A percentile compares a stretch with the other conserved stretches of the same genome.
Evolutionary conservation across 352 stramenopile genomes (phyloP).

Genomic region (Phytophthora pluvialis): DNA sequence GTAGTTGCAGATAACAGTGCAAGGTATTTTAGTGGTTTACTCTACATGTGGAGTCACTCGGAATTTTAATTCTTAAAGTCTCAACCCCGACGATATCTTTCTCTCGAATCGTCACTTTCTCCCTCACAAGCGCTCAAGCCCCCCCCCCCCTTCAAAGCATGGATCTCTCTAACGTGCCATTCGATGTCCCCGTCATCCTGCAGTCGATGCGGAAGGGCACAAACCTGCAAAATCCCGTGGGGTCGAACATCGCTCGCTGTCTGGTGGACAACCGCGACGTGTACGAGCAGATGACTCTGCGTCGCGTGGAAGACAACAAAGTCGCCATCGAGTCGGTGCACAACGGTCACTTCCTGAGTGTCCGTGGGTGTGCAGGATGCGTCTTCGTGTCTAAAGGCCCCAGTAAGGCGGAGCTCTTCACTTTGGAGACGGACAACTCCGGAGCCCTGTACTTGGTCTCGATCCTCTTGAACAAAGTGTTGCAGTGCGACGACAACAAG

Average conservation of each 20-base stretch:
- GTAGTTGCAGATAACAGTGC: too few species aligned
- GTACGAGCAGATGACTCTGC: constrained; percentile 28
- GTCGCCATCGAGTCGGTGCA: constrained; percentile 19
- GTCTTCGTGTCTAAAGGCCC: constrained; percentile 36
- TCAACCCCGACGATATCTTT: too few species aligned
- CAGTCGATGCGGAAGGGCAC: constrained; percentile 7
- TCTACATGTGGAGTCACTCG: too few species aligned
- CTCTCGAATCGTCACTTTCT: too few species aligned
- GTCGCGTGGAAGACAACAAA: constrained; percentile 8
- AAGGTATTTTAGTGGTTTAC: too few species aligned
- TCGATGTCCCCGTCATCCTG: constrained; percentile 20
- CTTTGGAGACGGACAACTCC: constrained; percentile 36
- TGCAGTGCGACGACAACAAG: constrained; percentile 28
- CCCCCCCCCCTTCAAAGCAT: not conserved
- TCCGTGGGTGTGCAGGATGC: constrained; percentile 15
- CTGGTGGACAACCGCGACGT: constrained; percentile 7
- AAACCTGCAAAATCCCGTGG: constrained; percentile 29
- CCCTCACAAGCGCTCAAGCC: too few species aligned
- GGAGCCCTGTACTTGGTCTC: constrained; percentile 42
- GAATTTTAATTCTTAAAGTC: too few species aligned
- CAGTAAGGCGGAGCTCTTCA: constrained; percentile 40
- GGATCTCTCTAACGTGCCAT: constrained; percentile 23
- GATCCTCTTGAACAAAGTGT: constrained; percentile 30
- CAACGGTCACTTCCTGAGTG: constrained; percentile 13
- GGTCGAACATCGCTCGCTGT: constrained; percentile 11